Conservation (phyloP, 805 yeast genomes). For the Cyberlindnera maritima region DNA sequence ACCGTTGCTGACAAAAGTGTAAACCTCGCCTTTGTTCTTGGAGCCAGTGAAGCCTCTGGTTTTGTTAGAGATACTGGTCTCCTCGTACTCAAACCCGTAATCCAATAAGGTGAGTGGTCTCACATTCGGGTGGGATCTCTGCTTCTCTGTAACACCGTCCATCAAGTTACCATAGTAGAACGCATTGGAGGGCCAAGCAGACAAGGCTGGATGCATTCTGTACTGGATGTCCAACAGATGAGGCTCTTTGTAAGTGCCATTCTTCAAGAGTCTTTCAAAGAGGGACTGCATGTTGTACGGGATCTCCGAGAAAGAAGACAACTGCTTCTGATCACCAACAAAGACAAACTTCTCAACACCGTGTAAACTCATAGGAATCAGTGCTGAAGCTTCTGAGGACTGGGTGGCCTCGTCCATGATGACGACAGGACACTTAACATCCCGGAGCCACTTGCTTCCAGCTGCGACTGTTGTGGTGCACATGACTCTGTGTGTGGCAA, state of each 20-base stretch:
- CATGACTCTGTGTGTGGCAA: constrained; percentile 57
- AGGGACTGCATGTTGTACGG: constrained; percentile 64
- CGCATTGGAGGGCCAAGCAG: constrained; percentile 52
- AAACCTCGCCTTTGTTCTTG: constrained; percentile 44
- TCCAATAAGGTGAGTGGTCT: constrained; percentile 62
- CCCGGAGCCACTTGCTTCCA: too few species aligned
- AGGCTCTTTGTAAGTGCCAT: constrained; percentile 58
- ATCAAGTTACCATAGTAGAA: constrained; percentile 48
- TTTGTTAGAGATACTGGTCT: too few species aligned
- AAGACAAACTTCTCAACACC: constrained; percentile 66
- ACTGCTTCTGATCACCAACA: constrained; percentile 75
- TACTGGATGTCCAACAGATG: constrained; percentile 70
- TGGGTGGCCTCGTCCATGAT: constrained; percentile 81
- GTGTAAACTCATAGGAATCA: constrained; percentile 67
- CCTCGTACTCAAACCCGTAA: constrained; percentile 43
- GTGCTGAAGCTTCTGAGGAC: constrained; percentile 68
- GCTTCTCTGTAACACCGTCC: constrained; percentile 57
- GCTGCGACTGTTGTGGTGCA: constrained; percentile 73
- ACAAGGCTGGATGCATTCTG: constrained; percentile 64
- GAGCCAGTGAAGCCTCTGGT: too few species aligned
- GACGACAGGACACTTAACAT: too few species aligned
- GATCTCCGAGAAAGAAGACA: constrained; percentile 68
- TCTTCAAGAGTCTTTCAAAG: constrained; percentile 62
- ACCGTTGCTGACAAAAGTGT: constrained; percentile 48
- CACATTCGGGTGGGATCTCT: constrained; percentile 46